Percentiles rank a stretch among this genome's conserved stretches.
phyloP scores from a whole-genome alignment of 2,329 filamentous ascomycete species.

The Fusarium gaditjirri region DNA sequence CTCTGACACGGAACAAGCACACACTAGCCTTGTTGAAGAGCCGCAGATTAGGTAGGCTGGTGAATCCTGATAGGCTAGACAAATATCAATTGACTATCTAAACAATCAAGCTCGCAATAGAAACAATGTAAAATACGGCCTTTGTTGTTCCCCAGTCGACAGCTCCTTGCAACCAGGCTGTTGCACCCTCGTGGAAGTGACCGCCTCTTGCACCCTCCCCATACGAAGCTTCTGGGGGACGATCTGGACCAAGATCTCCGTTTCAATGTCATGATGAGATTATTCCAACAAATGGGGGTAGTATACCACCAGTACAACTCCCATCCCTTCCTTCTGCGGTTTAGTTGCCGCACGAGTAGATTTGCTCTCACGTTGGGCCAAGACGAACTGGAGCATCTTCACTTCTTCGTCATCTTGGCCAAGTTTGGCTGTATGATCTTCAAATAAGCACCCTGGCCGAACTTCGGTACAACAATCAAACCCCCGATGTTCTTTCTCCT shows the following conservation, averaged over 20 bases:
- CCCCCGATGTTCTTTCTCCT: background rate
- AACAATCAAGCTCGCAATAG: constrained; percentile 17
- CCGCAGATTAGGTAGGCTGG: constrained; percentile 48
- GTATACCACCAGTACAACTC: background rate
- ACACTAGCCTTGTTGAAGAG: constrained; percentile 46
- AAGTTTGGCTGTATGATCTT: constrained; percentile 1
- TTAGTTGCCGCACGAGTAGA: background rate
- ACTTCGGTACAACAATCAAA: constrained; percentile 13
- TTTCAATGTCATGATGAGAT: background rate
- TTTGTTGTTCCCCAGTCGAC: constrained; percentile 4
- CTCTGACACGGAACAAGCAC: constrained; percentile 44
- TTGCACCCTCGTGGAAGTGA: background rate
- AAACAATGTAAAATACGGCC: constrained; percentile 23
- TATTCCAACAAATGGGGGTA: background rate
- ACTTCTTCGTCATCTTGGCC: background rate
- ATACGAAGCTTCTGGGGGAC: constrained; percentile 2
- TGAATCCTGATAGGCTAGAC: constrained; percentile 47
- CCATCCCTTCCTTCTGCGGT: background rate
- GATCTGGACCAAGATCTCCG: background rate
- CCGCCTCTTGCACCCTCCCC: background rate
- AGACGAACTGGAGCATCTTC: background rate
- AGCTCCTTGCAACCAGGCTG: background rate
- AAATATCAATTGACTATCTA: constrained; percentile 41
- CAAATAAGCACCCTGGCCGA: constrained; percentile 22
- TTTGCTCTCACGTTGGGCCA: background rate